Evolutionary conservation across 495 filamentous ascomycete species (phyloP), one percentile per base, ranked within the genome.

Genomic region (Glonium stellatum): DNA sequence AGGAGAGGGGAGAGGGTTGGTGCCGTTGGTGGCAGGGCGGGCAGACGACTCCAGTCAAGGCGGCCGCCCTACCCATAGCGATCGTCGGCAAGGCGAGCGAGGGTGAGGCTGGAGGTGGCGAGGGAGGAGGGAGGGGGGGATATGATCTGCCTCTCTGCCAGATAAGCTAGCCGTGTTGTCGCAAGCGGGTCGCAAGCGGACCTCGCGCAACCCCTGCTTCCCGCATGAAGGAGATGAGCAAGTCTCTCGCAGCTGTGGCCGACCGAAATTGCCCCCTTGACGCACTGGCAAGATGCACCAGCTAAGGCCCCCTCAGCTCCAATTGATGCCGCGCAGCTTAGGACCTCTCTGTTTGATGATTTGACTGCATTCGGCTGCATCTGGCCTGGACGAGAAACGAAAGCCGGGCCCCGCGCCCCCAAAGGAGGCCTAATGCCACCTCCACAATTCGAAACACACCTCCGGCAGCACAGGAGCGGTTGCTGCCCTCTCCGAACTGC

Each of bases 271-370:
- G 54, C 47, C 57, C 57, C 62, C 62, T 60, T 47, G 42, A 47
- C 21, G 42, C 21, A 18, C 42, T 22, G 42, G 9, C 2, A 1
- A n/a, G 49, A 42, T 6, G 6, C 27, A n/a, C n/a, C n/a, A 31
- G 27, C 3, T 31, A 31, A 31, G 27, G 27, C 27, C 27, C 27
- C 27, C 6, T 6, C 2, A 3, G 39, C 55, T 23, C 56, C 55
- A 48, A 41, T 27, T n/a, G 47, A 62, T 52, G 63, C 63, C 50
- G 52, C 57, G 52, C 34, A 42, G 48, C 57, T 49, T 64, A 57
- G 57, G 50, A n/a, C n/a, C n/a, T 50, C 34, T 23, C 34, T 34
- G 58, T 65, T 53, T 62, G 58, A 62, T 65, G 63, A 65, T 65
- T 65, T 58, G 63, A 59, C 54, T 54, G 31, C 18, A 27, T 21